Percentiles rank a stretch among this genome's conserved stretches.
phyloP scores from a whole-genome alignment of 805 yeast species.

The Monosporozyma servazzii region DNA sequence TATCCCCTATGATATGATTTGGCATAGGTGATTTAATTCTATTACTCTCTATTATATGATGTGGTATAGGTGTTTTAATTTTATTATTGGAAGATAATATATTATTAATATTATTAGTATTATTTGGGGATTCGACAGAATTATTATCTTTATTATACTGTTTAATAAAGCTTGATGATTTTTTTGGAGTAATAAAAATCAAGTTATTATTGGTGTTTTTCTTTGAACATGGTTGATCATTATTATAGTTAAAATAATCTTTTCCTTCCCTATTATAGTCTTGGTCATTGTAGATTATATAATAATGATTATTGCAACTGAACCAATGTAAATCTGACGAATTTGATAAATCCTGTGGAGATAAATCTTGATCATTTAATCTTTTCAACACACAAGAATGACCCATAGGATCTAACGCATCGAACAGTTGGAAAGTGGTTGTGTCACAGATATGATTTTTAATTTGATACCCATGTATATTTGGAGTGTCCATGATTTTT shows the following conservation, averaged over 20 bases:
- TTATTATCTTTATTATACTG: neutral
- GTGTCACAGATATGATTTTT: conserved; percentile 8
- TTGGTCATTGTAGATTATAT: conserved; percentile 8
- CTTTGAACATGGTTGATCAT: neutral
- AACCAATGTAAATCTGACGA: neutral
- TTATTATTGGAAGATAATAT: conserved; percentile 3
- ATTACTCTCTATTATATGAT: neutral
- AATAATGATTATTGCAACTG: conserved; percentile 2
- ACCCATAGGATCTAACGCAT: conserved; percentile 5
- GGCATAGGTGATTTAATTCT: conserved; percentile 12
- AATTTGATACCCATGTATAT: neutral
- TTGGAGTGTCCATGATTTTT: neutral
- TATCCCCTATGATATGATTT: neutral
- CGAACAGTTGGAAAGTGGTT: conserved; percentile 7
- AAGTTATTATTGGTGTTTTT: neutral
- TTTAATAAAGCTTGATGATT: neutral
- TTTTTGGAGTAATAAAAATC: neutral
- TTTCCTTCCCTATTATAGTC: conserved; percentile 11
- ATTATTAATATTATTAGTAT: neutral
- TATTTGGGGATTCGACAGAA: neutral
- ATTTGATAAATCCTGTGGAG: neutral
- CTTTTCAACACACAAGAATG: conserved; percentile 8
- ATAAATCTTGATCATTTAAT: neutral
- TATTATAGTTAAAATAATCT: conserved; percentile 15
- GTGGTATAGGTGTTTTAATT: conserved; percentile 11